These are phyloP conservation scores for Starmerella geochares DNA, from an alignment of 805 yeast species.

Conservation along the genomic window DNA sequence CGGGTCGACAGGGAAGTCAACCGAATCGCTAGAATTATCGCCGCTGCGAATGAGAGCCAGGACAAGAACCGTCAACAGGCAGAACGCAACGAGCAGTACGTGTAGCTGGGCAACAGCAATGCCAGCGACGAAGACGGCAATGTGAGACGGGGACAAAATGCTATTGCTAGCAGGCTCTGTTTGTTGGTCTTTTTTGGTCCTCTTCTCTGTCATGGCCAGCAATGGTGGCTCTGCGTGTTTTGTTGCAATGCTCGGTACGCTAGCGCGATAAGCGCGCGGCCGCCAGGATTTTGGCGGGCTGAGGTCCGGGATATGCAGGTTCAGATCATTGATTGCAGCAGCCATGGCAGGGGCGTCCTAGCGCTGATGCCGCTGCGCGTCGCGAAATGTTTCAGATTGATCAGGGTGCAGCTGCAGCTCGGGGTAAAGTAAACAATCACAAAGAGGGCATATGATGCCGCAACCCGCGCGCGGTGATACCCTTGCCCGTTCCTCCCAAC, in stretches of 20 bases:
- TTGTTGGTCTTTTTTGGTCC: no score
- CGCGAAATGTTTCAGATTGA: slow-evolving; percentile 3
- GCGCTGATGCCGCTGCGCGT: neutral
- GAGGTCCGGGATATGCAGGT: slow-evolving; percentile 1
- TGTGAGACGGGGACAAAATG: neutral
- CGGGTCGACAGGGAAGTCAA: no score
- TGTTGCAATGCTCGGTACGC: no score
- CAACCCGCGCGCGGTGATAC: neutral
- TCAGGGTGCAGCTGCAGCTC: neutral
- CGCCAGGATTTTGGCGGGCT: neutral
- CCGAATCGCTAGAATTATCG: no score
- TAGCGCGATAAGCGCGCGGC: neutral
- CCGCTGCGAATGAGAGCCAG: neutral
- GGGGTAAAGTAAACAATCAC: slow-evolving; percentile 1
- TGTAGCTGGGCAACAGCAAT: neutral
- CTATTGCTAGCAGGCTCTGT: neutral
- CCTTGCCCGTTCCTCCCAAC: neutral
- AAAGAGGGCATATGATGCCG: neutral
- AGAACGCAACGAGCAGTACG: neutral
- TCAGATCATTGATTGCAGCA: neutral
- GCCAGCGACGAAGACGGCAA: neutral
- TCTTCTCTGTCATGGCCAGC: no score
- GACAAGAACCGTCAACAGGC: neutral
- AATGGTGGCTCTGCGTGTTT: no score
- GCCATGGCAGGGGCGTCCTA: neutral